Evolutionary conservation across 305 asterid species (phyloP), one percentile per base, ranked within the genome.

Genomic region (Fraxinus xanthoxyloides): DNA sequence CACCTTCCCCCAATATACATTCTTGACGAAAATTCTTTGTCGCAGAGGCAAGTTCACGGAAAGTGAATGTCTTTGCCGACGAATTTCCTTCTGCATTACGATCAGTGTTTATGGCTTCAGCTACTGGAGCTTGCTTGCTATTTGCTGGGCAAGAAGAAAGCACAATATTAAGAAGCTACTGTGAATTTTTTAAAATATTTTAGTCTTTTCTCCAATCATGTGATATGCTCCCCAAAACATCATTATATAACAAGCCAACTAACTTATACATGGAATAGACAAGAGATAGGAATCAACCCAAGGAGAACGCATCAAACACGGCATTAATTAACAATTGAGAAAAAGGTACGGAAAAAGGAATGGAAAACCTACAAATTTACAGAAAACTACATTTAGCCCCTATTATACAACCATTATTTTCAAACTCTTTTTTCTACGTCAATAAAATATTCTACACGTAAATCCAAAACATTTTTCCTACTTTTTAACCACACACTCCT

Each of bases 1-100:
- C 90, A 48, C 91, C 88, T 80, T 88, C 93, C 67, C 90, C 88
- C 76, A 90, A 24, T 0, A 90, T 69, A 69, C 86, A 84, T 59
- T 87, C 91, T 83, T 85, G 87, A 23, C 87, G 83, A 28, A 88
- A 90, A 82, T 88, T 88, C 85, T 87, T 90, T 2, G 93, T 87
- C 5, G 93, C 93, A 3, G 82, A 19, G 32, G 93, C 93, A 30
- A 90, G 89, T 81, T 90, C 91, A 4, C 91, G 91, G 65, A 90
- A 90, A 63, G 88, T 86, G 86, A 84, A 90, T 7, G 89, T 74
- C 78, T 73, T 85, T 4, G 85, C 89, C 0, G 79, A 26, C 21
- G 63, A 72, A 38, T 46, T 76, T 69, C 72, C 85, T 69, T 54
- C 79, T 48, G 69, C 77, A 15, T 59, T 31, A 32, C 77, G 81